phyloP scores from a whole-genome alignment of 192 early-diverging fungal genomes.

The Phycomyces nitens region DNA sequence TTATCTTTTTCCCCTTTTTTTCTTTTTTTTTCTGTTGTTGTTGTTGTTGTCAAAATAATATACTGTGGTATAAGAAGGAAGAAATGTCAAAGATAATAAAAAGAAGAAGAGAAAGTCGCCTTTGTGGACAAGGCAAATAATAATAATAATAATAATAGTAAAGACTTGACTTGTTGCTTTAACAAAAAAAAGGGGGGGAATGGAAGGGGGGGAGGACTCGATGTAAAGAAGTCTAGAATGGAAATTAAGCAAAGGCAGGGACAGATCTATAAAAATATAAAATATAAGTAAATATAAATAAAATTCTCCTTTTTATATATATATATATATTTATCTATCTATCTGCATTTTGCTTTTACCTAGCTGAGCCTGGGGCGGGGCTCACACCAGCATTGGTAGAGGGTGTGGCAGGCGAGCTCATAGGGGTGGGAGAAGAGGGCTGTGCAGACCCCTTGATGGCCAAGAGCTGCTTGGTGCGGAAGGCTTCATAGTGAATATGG shows the following conservation, averaged over 20 bases:
- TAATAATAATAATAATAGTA: neutral
- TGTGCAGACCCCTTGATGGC: conserved; percentile 15
- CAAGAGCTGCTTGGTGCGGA: conserved; percentile 72
- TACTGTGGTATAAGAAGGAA: neutral
- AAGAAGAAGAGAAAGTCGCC: neutral
- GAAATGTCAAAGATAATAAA: neutral
- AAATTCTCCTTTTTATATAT: too few relatives aligned
- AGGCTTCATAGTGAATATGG: conserved; percentile 92
- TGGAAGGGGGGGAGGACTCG: neutral
- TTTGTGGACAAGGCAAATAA: too few relatives aligned
- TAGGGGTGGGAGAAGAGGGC: neutral
- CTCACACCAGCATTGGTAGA: neutral
- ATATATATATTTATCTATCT: too few relatives aligned
- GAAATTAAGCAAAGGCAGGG: neutral
- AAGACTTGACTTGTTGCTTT: conserved; percentile 3
- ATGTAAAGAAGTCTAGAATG: neutral
- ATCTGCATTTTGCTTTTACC: too few relatives aligned
- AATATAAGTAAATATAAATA: too few relatives aligned
- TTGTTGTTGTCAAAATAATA: neutral
- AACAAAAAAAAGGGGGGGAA: conserved; percentile 5
- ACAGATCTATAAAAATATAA: neutral
- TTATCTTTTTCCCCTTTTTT: neutral
- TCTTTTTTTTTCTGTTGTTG: neutral
- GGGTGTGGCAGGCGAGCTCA: conserved; percentile 4
- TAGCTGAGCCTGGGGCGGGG: neutral